Conservation (phyloP, 2,329 filamentous ascomycete species). For the Hirsutella minnesotensis region DNA sequence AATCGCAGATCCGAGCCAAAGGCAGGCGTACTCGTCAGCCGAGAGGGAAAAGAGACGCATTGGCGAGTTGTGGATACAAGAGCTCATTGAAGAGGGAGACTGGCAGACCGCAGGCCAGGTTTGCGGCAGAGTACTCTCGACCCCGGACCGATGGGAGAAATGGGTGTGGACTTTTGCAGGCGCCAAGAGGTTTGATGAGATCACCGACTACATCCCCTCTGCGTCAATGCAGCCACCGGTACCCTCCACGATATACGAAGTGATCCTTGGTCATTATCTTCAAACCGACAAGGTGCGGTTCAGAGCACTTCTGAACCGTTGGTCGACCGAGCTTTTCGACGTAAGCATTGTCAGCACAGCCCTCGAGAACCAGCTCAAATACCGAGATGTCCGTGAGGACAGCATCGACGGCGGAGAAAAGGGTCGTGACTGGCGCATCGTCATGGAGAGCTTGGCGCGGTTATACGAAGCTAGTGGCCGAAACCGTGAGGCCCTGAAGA, state of each 20-base stretch:
- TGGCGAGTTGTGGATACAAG: slow-evolving; percentile 86
- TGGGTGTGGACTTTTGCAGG: slow-evolving; percentile 92
- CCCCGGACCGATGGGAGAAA: slow-evolving; percentile 78
- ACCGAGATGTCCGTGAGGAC: slow-evolving; percentile 62
- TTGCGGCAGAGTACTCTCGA: slow-evolving; percentile 72
- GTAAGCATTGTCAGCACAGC: slow-evolving; percentile 63
- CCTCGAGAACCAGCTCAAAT: slow-evolving; percentile 72
- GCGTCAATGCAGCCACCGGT: slow-evolving; percentile 68
- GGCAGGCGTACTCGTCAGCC: slow-evolving; percentile 48
- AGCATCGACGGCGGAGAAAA: slow-evolving; percentile 61
- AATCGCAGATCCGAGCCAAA: slow-evolving; percentile 44
- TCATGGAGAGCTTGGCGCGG: slow-evolving; percentile 78
- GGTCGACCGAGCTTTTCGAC: slow-evolving; percentile 78
- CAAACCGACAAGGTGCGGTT: slow-evolving; percentile 64
- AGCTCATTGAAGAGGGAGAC: slow-evolving; percentile 61
- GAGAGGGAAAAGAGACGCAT: slow-evolving; percentile 85
- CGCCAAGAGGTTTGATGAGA: slow-evolving; percentile 78
- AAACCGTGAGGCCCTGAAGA: slow-evolving; percentile 72
- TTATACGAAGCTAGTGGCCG: slow-evolving; percentile 74
- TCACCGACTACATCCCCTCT: slow-evolving; percentile 71
- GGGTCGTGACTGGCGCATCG: slow-evolving; percentile 74
- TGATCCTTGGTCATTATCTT: slow-evolving; percentile 82
- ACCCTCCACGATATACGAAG: slow-evolving; percentile 73
- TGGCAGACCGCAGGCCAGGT: slow-evolving; percentile 72
- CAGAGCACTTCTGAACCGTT: slow-evolving; percentile 66